Percentiles rank a stretch among this genome's conserved stretches.
Conservation (phyloP, 2,329 filamentous ascomycete genomes). For the Aspergillus flavus region DNA sequence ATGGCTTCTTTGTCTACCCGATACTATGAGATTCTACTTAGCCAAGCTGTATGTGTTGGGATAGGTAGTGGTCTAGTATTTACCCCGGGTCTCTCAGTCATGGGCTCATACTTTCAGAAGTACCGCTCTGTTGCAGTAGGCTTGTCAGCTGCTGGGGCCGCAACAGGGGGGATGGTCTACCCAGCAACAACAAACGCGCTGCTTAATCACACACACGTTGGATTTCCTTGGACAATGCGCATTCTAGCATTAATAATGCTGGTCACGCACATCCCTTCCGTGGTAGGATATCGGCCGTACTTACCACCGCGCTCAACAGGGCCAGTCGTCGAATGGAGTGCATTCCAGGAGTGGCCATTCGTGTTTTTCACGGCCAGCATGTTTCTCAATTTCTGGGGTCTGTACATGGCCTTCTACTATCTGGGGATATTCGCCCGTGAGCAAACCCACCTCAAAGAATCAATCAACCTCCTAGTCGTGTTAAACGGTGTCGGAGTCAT, state of each 20-base stretch:
- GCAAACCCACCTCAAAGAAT: constrained; percentile 48
- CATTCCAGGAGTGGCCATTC: constrained; percentile 61
- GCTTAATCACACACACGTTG: background rate
- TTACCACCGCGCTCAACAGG: constrained; percentile 46
- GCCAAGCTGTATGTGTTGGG: background rate
- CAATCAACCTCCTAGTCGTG: constrained; percentile 59
- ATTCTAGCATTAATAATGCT: constrained; percentile 44
- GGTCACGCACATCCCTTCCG: constrained; percentile 46
- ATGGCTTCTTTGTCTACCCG: background rate
- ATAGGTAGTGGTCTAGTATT: background rate
- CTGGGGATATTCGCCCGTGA: constrained; percentile 54
- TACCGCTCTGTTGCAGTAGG: background rate
- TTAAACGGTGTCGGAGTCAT: constrained; percentile 60
- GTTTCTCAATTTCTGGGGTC: constrained; percentile 52
- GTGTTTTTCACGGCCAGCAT: constrained; percentile 51
- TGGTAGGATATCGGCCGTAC: constrained; percentile 2
- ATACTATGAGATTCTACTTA: background rate
- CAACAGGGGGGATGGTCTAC: background rate
- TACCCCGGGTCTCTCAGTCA: background rate
- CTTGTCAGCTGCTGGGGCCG: background rate
- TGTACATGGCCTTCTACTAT: constrained; percentile 65
- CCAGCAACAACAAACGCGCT: background rate
- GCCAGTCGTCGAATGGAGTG: constrained; percentile 57
- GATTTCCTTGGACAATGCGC: background rate
- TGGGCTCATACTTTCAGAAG: background rate